These are phyloP conservation scores for Metarhizium brunneum DNA, from an alignment of 2,329 filamentous ascomycete species.

Conservation along the genomic window DNA sequence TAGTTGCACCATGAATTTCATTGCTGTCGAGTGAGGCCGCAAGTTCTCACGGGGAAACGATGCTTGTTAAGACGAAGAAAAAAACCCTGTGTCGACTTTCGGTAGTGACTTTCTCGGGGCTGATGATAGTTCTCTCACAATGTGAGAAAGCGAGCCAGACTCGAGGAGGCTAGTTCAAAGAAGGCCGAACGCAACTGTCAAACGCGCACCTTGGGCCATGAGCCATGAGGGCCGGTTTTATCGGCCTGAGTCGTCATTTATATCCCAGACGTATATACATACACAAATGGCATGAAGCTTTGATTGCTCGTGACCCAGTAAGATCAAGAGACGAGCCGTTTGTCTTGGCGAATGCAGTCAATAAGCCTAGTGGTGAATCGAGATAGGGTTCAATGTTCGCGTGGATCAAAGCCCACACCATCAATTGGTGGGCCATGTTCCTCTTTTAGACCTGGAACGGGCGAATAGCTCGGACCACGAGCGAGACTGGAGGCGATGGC, in stretches of 20 bases:
- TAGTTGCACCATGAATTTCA: slow-evolving; percentile 11
- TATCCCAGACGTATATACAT: no score
- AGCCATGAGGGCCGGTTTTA: no score
- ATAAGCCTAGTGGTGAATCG: neutral
- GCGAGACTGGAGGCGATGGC: neutral
- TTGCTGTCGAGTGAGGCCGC: neutral
- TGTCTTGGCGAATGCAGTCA: neutral
- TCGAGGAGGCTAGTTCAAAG: no score
- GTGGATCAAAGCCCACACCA: neutral
- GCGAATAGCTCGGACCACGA: neutral
- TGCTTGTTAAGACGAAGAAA: neutral
- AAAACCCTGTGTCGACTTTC: no score
- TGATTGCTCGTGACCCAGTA: neutral
- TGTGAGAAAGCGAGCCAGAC: neutral
- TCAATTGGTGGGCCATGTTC: neutral
- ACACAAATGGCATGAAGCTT: no score
- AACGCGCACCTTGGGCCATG: no score
- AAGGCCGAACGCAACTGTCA: no score
- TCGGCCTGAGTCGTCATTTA: no score
- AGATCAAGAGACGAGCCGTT: neutral
- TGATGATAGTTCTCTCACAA: neutral
- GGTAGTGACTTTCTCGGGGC: neutral
- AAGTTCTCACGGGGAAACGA: no score
- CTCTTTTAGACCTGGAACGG: neutral
- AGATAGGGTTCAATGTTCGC: neutral